A percentile compares a stretch with the other conserved stretches of the same genome.
Conservation (phyloP, 345 rosid genomes). For the Anacardium occidentale region DNA sequence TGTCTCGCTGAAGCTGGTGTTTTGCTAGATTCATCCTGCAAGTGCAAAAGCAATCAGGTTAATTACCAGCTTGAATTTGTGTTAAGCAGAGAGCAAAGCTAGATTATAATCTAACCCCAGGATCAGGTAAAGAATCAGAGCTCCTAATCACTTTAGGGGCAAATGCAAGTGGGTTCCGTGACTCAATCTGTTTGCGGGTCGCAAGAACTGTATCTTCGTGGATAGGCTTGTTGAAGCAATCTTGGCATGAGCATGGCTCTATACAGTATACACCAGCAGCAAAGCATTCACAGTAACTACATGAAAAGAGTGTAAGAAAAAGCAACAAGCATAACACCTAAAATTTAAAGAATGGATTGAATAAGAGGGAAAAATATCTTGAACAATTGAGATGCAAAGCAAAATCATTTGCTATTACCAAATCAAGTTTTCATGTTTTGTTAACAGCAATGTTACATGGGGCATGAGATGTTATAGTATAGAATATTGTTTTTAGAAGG, state of each 20-base stretch:
- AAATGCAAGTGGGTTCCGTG: slow-evolving; percentile 97
- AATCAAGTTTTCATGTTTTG: background rate
- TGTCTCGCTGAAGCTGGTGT: slow-evolving; percentile 97
- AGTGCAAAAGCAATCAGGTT: slow-evolving; percentile 18
- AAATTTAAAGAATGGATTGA: background rate
- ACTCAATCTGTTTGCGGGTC: slow-evolving; percentile 94
- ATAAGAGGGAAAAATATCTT: background rate
- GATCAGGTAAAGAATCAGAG: slow-evolving; percentile 53
- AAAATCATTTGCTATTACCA: background rate
- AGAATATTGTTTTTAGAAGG: background rate
- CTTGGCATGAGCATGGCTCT: slow-evolving; percentile 92
- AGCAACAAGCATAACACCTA: background rate
- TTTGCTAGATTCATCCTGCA: slow-evolving; percentile 74
- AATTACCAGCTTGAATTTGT: slow-evolving; percentile 9
- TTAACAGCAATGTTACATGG: background rate
- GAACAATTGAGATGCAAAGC: background rate
- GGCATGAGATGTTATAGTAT: background rate
- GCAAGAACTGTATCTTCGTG: slow-evolving; percentile 89
- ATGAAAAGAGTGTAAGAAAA: slow-evolving; percentile 7
- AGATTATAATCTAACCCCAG: slow-evolving; percentile 45
- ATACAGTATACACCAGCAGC: slow-evolving; percentile 97
- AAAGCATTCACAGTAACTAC: slow-evolving; percentile 98
- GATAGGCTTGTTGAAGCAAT: slow-evolving; percentile 91
- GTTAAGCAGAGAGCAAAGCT: background rate
- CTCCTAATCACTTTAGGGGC: slow-evolving; percentile 91